phyloP scores from a whole-genome alignment of 2,329 filamentous ascomycete genomes.

The Macrophomina phaseolina region DNA sequence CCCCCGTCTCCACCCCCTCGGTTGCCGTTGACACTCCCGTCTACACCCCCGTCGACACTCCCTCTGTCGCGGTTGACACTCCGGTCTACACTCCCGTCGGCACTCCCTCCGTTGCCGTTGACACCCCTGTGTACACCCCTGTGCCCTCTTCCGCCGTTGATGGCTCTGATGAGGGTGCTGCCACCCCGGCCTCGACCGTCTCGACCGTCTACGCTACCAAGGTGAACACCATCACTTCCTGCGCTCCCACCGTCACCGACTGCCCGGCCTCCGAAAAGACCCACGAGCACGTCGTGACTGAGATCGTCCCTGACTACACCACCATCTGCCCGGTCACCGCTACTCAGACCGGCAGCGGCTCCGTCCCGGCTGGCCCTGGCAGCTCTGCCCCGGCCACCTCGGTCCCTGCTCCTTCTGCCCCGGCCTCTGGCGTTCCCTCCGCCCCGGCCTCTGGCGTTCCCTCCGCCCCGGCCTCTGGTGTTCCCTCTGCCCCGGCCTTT shows the following conservation, averaged over 20 bases:
- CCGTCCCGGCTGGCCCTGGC: background rate
- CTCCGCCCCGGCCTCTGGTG: background rate
- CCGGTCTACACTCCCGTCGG: background rate
- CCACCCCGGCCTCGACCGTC: conserved; percentile 4
- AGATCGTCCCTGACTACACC: conserved; percentile 40
- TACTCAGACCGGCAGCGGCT: background rate
- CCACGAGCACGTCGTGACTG: conserved; percentile 28
- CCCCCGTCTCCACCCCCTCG: background rate
- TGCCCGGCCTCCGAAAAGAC: conserved; percentile 30
- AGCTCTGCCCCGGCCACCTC: background rate
- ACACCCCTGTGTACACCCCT: conserved; percentile 9
- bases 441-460: background rate
- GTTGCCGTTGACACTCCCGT: background rate
- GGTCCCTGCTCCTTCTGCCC: background rate
- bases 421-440: background rate
- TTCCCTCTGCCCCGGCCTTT: background rate
- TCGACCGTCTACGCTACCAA: conserved; percentile 27
- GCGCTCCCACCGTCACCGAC: conserved; percentile 27
- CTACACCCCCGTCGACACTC: background rate
- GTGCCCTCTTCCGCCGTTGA: background rate
- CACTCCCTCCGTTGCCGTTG: conserved; percentile 14
- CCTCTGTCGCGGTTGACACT: conserved; percentile 1
- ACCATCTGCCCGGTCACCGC: conserved; percentile 47
- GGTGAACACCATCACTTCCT: conserved; percentile 24
- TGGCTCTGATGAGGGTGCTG: background rate